Evolutionary conservation across 192 early-diverging fungal species (phyloP), one percentile per base, ranked within the genome.

Genomic region (Rhizophagus prolifer): DNA sequence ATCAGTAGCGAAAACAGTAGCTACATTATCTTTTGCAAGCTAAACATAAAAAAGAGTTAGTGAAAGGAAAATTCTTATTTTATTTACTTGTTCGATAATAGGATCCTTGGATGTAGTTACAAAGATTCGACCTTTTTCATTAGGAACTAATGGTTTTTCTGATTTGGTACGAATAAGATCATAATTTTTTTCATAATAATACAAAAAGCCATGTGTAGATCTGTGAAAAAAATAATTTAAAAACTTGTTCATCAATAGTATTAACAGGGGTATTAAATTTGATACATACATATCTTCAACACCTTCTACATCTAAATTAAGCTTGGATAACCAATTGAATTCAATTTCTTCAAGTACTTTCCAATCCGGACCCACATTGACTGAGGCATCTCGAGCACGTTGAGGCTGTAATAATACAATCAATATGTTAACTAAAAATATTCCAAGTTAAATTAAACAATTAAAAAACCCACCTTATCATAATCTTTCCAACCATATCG

Each of bases 271-370:
- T 50, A 13, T 13, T 44, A 19, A 26, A 31, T 14, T 30, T 58
- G 58, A 76, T 30, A 88, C 89, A 62, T 90, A 95, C 88, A 95
- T 79, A 79, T 95, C 95, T 54, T 88, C 86, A n/a, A 91, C 87
- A n/a, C 91, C 89, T 14, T 90, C 88, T 26, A 92, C 89, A 62
- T 89, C 88, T 76, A 91, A 96, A 82, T 88, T 92, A 60, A 96
- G 88, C 79, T 94, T 94, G 73, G 85, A 85, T 84, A 99, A 84
- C 26, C 96, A 90, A 69, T 81, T 88, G 78, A 99, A 97, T 81
- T 98, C 96, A 75, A 97, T 93, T 82, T 98, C 97, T 79, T 97
- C 96, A 75, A 95, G 85, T 31, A 97, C 87, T 78, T 87, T 90
- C 97, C 97, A 99, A 65, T 97, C 94, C 62, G 88, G 86, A 0